Evolutionary conservation across 331 rosid genomes (phyloP).

Genomic region (Saraca asoca): DNA sequence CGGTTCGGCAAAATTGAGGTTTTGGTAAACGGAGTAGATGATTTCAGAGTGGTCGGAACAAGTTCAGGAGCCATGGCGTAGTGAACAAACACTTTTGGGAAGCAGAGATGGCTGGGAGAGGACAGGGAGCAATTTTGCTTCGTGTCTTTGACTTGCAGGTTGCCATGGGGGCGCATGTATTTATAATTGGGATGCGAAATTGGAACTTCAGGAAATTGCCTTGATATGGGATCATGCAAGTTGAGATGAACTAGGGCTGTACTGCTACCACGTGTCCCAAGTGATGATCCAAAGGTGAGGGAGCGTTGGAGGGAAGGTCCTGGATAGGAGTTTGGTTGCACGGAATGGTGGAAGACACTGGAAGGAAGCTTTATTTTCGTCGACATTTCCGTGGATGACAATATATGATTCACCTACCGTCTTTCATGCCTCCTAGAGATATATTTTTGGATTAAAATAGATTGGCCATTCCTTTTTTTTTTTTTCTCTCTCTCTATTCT

Average conservation of each 20-base stretch:
- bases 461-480: no score
- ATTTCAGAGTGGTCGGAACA: constrained; percentile 26
- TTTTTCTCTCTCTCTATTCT: no score
- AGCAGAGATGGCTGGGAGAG: no score
- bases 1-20: constrained; percentile 35
- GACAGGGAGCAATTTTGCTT: no score
- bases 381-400: no score
- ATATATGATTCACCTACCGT: no score
- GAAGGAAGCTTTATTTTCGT: constrained; percentile 1
- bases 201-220: neutral
- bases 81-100: no score
- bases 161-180: neutral
- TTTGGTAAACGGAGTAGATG: constrained; percentile 13
- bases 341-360: constrained; percentile 13
- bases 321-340: constrained; percentile 28
- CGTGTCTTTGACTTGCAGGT: no score
- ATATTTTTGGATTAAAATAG: no score
- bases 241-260: neutral
- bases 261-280: constrained; percentile 26
- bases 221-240: constrained; percentile 19
- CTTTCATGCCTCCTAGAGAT: no score
- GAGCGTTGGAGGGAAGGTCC: constrained; percentile 31
- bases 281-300: constrained; percentile 31
- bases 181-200: constrained; percentile 33
- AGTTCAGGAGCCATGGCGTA: constrained; percentile 59